Evolutionary conservation across 2,329 filamentous ascomycete species (phyloP), one percentile per base, ranked within the genome.

Genomic region (Peltaster fructicola): DNA sequence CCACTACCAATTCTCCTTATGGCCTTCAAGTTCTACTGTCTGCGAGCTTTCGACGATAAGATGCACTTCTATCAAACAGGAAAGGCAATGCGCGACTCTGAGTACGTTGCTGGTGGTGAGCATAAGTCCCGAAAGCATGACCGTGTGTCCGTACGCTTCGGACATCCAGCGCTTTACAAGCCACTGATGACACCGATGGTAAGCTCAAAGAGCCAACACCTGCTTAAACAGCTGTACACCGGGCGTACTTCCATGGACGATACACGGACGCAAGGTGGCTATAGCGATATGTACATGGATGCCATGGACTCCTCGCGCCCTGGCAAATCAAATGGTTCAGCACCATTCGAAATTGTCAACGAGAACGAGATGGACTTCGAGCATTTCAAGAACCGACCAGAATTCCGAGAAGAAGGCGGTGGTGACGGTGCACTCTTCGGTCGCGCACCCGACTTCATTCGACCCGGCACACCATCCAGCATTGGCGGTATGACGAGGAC

Each of bases 151-250:
- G 71, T 70, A 13, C 67, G 78, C 14, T 98, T 93, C 45, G 84
- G 82, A 2, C 81, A 98, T 47, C 88, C 85, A 1, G 82, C 79
- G 4, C 62, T 95, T 9, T 92, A 88, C 57, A 78, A 77, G 50
- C 75, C 78, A 3, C 63, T 95, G 11, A 84, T 85, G 39, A 91
- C 82, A 0, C 85, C 85, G 3, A 93, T 95, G 84, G 85, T 95
- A 3, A 76, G 90, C 41, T 76, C 80, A 26, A 91, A 78, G 51
- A 80, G 81, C 3, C 79, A 88, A 41, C 82, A 88, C 30, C 64
- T 88, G 19, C 63, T 98, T 7, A 73, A 75, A n/a, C 69, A 77
- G 20, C 64, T 98, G 24, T 93, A 93, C 48, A 72, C 72, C 13
- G 85, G 84, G 7, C 73, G 85, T 4, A 47, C 41, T 3, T 43